Percentiles rank a stretch among this genome's conserved stretches.
Evolutionary conservation across 306 rosid genomes (phyloP).

Genomic region (Aeschynomene evenia): DNA sequence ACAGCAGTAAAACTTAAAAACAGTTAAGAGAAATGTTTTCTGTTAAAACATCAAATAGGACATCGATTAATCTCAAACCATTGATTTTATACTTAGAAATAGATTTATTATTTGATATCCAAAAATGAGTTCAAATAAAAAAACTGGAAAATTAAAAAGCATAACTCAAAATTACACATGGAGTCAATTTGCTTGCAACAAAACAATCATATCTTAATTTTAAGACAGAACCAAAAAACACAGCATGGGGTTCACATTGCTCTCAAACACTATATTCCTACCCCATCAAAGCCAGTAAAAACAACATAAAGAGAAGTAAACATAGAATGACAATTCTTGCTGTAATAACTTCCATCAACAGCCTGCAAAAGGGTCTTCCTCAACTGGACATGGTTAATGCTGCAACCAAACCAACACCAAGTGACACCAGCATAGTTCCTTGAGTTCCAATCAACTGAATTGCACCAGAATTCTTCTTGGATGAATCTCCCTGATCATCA

Average conservation of each 20-base stretch:
- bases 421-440: slow-evolving; percentile 28
- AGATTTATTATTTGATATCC: background rate
- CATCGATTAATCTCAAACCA: too few relatives aligned
- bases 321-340: background rate
- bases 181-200: background rate
- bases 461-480: slow-evolving; percentile 35
- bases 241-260: background rate
- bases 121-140: too few relatives aligned
- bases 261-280: slow-evolving; percentile 15
- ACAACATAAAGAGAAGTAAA: background rate
- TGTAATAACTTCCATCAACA: background rate
- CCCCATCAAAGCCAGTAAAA: background rate
- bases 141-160: background rate
- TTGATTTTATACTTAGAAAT: too few relatives aligned
- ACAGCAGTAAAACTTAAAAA: background rate
- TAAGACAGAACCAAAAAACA: slow-evolving; percentile 8
- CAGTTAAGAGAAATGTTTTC: too few relatives aligned
- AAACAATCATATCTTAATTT: background rate
- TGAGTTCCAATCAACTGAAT: background rate
- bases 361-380: background rate
- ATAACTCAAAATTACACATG: background rate
- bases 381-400: background rate
- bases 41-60: too few relatives aligned
- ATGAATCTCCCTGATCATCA: slow-evolving; percentile 23
- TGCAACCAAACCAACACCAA: slow-evolving; percentile 27